Percentiles rank a stretch among this genome's conserved stretches.
These are phyloP conservation scores for Colletotrichum abscissum DNA, from an alignment of 2,329 filamentous ascomycete genomes.

Conservation along the genomic window DNA sequence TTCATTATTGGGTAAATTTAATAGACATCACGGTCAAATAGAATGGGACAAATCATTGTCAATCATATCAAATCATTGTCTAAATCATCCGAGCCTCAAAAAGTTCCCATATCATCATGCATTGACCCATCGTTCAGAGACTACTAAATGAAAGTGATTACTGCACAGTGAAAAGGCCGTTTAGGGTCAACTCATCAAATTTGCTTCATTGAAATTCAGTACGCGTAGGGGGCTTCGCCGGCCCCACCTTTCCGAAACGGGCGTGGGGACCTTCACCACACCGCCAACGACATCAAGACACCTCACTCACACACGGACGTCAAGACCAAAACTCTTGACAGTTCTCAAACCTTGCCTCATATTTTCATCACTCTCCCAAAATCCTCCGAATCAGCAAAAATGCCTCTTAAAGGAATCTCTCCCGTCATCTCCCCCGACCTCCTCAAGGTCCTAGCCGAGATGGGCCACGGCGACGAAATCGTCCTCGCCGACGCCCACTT, in stretches of 20 bases:
- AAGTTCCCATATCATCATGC: no score
- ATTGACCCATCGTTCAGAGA: no score
- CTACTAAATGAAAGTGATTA: no score
- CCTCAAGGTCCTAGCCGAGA: constrained; percentile 33
- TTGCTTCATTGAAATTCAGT: not conserved
- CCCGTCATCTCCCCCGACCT: constrained; percentile 33
- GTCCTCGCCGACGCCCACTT: constrained; percentile 31
- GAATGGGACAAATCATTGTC: not conserved
- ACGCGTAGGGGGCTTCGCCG: not conserved
- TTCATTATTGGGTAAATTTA: not conserved
- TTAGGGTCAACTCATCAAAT: not conserved
- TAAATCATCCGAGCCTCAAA: no score
- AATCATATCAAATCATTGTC: not conserved
- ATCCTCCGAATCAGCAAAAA: not conserved
- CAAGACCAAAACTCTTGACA: not conserved
- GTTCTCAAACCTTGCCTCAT: not conserved
- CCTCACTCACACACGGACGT: not conserved
- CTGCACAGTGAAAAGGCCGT: not conserved
- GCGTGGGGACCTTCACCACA: not conserved
- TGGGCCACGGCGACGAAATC: constrained; percentile 33
- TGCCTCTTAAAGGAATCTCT: constrained; percentile 30
- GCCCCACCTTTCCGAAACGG: not conserved
- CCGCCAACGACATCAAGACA: not conserved
- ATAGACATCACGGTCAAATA: not conserved
- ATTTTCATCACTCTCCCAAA: not conserved